A percentile compares a stretch with the other conserved stretches of the same genome.
Conservation (phyloP, 192 early-diverging fungal species). For the Pilobolus umbonatus region DNA sequence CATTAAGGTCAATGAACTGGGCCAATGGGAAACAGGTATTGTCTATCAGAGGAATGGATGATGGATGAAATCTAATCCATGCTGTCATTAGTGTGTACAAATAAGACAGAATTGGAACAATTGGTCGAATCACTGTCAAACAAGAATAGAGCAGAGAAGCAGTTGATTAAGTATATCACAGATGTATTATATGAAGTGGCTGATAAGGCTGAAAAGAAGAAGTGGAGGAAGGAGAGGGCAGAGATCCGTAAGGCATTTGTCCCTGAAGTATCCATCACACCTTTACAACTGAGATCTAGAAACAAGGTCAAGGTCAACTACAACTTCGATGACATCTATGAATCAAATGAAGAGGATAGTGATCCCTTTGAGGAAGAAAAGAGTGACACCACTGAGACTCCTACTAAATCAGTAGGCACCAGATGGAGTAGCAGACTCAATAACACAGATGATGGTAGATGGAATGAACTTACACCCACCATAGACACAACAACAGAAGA, state of each 20-base stretch:
- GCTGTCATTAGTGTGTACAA: slow-evolving; percentile 9
- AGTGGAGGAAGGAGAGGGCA: slow-evolving; percentile 1
- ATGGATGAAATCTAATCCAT: not conserved
- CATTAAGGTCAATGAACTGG: not conserved
- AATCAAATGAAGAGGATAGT: slow-evolving; percentile 7
- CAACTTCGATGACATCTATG: slow-evolving; percentile 12
- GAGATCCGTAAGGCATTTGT: not conserved
- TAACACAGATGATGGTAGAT: no score
- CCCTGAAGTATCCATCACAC: slow-evolving; percentile 5
- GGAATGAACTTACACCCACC: no score
- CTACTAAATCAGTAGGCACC: not conserved
- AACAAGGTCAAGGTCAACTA: slow-evolving; percentile 9
- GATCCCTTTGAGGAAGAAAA: not conserved
- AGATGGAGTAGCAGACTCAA: slow-evolving; percentile 25
- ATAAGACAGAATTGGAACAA: slow-evolving; percentile 1
- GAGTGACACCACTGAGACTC: not conserved
- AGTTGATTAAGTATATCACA: slow-evolving; percentile 1
- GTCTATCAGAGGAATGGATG: not conserved
- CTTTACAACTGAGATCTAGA: slow-evolving; percentile 13
- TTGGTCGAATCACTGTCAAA: slow-evolving; percentile 7
- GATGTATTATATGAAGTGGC: not conserved
- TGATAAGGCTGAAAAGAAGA: slow-evolving; percentile 1
- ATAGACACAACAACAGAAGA: no score
- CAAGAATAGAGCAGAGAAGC: slow-evolving; percentile 16
- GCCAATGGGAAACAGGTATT: slow-evolving; percentile 26